Evolutionary conservation across 2,329 filamentous ascomycete species (phyloP).

Genomic region (Lasiodiplodia citricola): DNA sequence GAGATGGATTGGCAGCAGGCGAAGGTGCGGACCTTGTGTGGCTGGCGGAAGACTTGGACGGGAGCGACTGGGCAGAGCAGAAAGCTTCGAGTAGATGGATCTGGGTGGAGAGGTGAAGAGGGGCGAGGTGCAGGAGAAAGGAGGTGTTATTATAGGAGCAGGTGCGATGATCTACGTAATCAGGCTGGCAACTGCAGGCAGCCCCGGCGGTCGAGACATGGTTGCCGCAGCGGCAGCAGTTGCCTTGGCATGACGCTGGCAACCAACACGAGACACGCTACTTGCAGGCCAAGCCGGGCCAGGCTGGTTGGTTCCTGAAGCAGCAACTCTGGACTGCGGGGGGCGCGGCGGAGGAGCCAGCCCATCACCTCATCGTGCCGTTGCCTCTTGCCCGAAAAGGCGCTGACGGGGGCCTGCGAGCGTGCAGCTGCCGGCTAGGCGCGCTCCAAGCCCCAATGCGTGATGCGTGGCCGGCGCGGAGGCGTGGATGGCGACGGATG

Average conservation of each 20-base stretch:
- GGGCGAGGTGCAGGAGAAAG: neutral
- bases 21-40: slow-evolving; percentile 1
- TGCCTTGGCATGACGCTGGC: slow-evolving; percentile 12
- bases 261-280: slow-evolving; percentile 21
- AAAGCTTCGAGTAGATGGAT: neutral
- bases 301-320: slow-evolving; percentile 16
- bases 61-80: neutral
- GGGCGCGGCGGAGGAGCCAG: neutral
- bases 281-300: slow-evolving; percentile 3
- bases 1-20: neutral
- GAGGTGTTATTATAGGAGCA: slow-evolving; percentile 18
- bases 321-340: neutral
- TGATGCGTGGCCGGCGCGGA: slow-evolving; percentile 6
- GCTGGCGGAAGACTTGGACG: neutral
- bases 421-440: neutral
- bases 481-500: slow-evolving; percentile 14
- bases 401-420: neutral
- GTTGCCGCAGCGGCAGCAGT: slow-evolving; percentile 14
- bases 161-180: slow-evolving; percentile 12
- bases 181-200: slow-evolving; percentile 2
- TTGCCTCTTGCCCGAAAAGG: slow-evolving; percentile 1
- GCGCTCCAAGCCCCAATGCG: slow-evolving; percentile 11
- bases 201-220: neutral
- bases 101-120: neutral
- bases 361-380: slow-evolving; percentile 17